Evolutionary conservation across 164 flowering plant genomes (phyloP).

Genomic region (Stephania cephalantha): DNA sequence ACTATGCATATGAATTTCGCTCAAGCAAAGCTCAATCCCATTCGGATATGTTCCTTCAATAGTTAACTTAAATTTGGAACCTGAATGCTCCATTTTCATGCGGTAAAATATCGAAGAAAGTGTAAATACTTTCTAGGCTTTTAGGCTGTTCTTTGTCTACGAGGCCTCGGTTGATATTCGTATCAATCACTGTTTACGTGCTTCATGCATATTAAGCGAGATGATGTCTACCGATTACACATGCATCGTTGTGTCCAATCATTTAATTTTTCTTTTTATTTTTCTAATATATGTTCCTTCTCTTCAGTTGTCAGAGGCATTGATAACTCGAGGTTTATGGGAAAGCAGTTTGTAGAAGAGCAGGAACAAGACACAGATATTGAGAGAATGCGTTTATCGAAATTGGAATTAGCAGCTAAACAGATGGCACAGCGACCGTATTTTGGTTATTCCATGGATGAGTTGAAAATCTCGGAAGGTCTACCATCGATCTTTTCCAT

Average conservation of each 20-base stretch:
- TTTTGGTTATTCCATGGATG: slow-evolving; percentile 44
- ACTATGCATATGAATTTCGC: not conserved
- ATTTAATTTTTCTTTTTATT: not conserved
- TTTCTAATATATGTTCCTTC: not conserved
- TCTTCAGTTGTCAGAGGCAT: slow-evolving; percentile 36
- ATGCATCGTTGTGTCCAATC: not conserved
- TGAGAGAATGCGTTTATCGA: slow-evolving; percentile 43
- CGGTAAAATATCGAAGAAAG: not conserved
- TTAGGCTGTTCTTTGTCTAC: not conserved
- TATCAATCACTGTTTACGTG: too few species aligned
- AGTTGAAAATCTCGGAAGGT: slow-evolving; percentile 39
- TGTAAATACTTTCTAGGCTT: not conserved
- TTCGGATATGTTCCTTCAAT: not conserved
- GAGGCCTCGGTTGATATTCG: not conserved
- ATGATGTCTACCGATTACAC: not conserved
- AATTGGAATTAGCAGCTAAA: slow-evolving; percentile 38
- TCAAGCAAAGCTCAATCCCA: not conserved
- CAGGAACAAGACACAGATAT: slow-evolving; percentile 51
- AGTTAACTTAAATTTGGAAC: not conserved
- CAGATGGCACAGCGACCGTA: slow-evolving; percentile 23
- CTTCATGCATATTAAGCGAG: too few species aligned
- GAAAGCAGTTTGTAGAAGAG: slow-evolving; percentile 51
- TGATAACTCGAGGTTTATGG: slow-evolving; percentile 41
- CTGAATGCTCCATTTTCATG: not conserved
- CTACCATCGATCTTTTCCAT: not conserved